Evolutionary conservation across 371 early-diverging fungal species (phyloP), one percentile per base, ranked within the genome.

Genomic region (Mucor plumbeus): DNA sequence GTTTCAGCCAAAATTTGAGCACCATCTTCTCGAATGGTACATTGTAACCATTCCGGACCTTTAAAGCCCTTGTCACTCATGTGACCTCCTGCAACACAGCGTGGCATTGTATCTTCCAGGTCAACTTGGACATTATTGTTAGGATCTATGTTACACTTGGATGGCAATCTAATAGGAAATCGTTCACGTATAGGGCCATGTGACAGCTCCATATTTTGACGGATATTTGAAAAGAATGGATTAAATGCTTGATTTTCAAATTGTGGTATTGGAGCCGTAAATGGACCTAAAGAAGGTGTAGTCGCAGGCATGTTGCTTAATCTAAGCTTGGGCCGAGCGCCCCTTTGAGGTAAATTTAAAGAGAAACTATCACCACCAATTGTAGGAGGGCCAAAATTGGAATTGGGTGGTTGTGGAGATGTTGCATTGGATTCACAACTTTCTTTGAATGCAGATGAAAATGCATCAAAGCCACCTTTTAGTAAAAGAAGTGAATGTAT

Each of bases 401-500:
- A 21, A 21, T 50, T 63, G 35, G 48, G 40, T 50, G 26, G 13
- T 56, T n/a, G 35, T 40, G 56, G n/a, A 33, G 34, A 34, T 3
- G 43, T 44, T 54, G 56, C 36, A 35, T 53, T 62, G 8, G 66
- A 58, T 68, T 79, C 78, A 34, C 77, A 79, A 13, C 71, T 65
- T 41, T 79, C 72, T 17, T 75, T 66, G 41, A 75, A 61, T 13
- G 40, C 56, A 1, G 59, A 31, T 21, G 61, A 35, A 54, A 85
- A 82, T 15, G 70, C 71, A 31, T 77, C 78, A 61, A 78, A 84
- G 8, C 86, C 86, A 63, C 84, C 84, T 84, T 33, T 5, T 3
- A 36, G 31, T 1, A 5, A 55, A 17, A 39, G 31, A 19, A 33
- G 17, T 61, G 13, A 0, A 36, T 11, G 40, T 36, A 14, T 64